Evolutionary conservation across 2,329 filamentous ascomycete genomes (phyloP), one percentile per base, ranked within the genome.

Genomic region (Alternaria tenuissima): DNA sequence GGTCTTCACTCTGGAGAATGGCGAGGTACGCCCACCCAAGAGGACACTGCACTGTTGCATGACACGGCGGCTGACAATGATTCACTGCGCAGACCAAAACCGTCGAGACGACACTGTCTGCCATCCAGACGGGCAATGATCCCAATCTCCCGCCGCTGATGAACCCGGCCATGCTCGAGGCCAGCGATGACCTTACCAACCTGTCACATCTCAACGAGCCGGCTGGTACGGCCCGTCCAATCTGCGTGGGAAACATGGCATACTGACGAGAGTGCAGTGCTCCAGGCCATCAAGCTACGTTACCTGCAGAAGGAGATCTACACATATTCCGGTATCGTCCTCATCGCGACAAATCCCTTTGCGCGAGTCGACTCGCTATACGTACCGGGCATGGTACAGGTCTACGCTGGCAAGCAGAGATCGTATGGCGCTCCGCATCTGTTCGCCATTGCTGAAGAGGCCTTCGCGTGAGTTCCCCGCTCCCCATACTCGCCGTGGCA

Each of bases 261-360:
- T 65, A 55, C 74, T 77, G 66, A 76, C 70, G 36, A 44, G 53
- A 51, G 61, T 76, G 71, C 79, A 96, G 96, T 99, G 63, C 84
- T 99, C 66, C 95, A 99, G 85, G 95, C 95, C 57, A 99, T 99
- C 80, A 93, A 94, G 78, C 87, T 99, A 77, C 92, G 95, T 79
- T 99, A 99, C 83, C 87, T 92, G 65, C 95, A 99, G 80, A 98
- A 98, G 82, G 95, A 99, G 80, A 99, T 99, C 75, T 99, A 99
- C 85, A 99, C 95, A 76, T 99, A 99, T 84, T 97, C 93, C 78
- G 95, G 95, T 77, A 98, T 99, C 76, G 95, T 99, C 67, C 86
- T 99, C 71, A 99, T 99, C 83, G 95, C 95, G 65, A 96, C 95
- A 65, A 99, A 99, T 82, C 95, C 95, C 22, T 99, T 99, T 76